Conservation (phyloP, 345 rosid genomes). For the thale cress (Arabidopsis thaliana) region TAIR10.1 NC_003071.7:15862501-15863000, state of each 20-base stretch:
- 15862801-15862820: slow-evolving; percentile 67
- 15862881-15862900: neutral
- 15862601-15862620: slow-evolving; percentile 85
- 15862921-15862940: slow-evolving; percentile 55
- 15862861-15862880: slow-evolving; percentile 13
- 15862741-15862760: slow-evolving; percentile 85
- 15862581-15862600: slow-evolving; percentile 75
- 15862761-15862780: slow-evolving; percentile 74
- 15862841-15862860: slow-evolving; percentile 9
- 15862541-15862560: slow-evolving; percentile 1
- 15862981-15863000: slow-evolving; percentile 92
- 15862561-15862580: slow-evolving; percentile 79
- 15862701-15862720: slow-evolving; percentile 72
- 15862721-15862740: slow-evolving; percentile 98
- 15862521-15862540: neutral
- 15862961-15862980: slow-evolving; percentile 93
- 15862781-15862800: slow-evolving; percentile 89
- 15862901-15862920: neutral
- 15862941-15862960: slow-evolving; percentile 98
- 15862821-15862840: slow-evolving; percentile 6
- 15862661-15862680: slow-evolving; percentile 20
- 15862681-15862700: slow-evolving; percentile 22
- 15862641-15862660: slow-evolving; percentile 15
- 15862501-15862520: neutral
- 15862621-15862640: slow-evolving; percentile 92